A percentile compares a stretch with the other conserved stretches of the same genome.
phyloP scores from a whole-genome alignment of 2,329 filamentous ascomycete genomes.

The Arthroderma uncinatum region DNA sequence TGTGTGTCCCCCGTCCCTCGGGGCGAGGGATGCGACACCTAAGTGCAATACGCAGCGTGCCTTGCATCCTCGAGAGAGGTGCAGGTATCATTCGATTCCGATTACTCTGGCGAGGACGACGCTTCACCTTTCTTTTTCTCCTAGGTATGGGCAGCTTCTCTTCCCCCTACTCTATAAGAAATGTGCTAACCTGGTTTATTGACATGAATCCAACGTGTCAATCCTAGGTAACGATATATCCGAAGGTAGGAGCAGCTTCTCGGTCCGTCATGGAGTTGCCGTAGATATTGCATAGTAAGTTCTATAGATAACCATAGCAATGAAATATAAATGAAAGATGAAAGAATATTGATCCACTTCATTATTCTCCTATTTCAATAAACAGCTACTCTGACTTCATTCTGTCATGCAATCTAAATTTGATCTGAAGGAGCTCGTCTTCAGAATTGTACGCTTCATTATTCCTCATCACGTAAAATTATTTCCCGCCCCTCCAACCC shows the following conservation, averaged over 20 bases:
- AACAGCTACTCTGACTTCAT: neutral
- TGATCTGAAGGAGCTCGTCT: neutral
- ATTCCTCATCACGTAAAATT: neutral
- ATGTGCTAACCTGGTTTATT: neutral
- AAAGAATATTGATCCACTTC: too few relatives aligned
- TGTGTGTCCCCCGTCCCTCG: slow-evolving; percentile 37
- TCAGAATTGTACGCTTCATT: neutral
- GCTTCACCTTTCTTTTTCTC: slow-evolving; percentile 47
- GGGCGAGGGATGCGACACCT: slow-evolving; percentile 51
- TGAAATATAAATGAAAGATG: neutral
- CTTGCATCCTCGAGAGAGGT: slow-evolving; percentile 24
- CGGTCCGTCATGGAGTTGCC: too few relatives aligned
- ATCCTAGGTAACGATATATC: too few relatives aligned
- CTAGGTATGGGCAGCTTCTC: slow-evolving; percentile 36
- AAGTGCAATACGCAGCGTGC: slow-evolving; percentile 73
- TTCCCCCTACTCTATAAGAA: neutral
- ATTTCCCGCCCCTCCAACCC: neutral
- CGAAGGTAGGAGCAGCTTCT: too few relatives aligned
- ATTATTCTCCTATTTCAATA: neutral
- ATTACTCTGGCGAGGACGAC: slow-evolving; percentile 78
- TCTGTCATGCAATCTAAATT: too few relatives aligned
- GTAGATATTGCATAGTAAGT: neutral
- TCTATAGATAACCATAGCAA: too few relatives aligned
- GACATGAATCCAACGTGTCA: neutral
- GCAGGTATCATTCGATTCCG: slow-evolving; percentile 73